phyloP scores from a whole-genome alignment of 1,284 basidiomycete species.

The Inonotus hispidus region DNA sequence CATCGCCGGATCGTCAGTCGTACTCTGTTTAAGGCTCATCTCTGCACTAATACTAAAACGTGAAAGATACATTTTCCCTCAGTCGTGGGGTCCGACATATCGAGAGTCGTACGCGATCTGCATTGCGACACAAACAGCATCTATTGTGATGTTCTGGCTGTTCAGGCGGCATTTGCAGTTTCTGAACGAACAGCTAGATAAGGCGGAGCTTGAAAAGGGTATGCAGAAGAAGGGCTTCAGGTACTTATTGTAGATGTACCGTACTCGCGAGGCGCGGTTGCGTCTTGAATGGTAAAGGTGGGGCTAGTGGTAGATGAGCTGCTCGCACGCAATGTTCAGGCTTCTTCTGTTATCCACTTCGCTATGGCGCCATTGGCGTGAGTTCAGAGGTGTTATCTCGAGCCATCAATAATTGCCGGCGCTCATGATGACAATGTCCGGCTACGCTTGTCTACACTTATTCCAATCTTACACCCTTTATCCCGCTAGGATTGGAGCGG shows the following conservation, averaged over 20 bases:
- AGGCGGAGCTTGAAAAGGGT: conserved; percentile 28
- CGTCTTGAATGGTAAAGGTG: neutral
- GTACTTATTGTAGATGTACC: conserved; percentile 19
- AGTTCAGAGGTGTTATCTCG: too few relatives aligned
- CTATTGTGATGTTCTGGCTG: conserved; percentile 43
- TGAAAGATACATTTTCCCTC: conserved; percentile 34
- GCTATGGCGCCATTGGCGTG: too few relatives aligned
- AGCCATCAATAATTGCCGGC: too few relatives aligned
- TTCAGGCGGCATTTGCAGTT: conserved; percentile 37
- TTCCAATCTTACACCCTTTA: too few relatives aligned
- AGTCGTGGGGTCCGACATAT: conserved; percentile 38
- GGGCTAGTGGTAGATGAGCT: neutral
- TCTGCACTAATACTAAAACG: neutral
- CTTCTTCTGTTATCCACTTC: neutral
- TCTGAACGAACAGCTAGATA: conserved; percentile 32
- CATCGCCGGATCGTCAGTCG: conserved; percentile 27
- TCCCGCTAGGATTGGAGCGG: too few relatives aligned
- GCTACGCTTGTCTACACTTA: too few relatives aligned
- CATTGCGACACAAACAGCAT: conserved; percentile 35
- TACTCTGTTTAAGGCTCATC: neutral
- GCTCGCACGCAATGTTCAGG: neutral
- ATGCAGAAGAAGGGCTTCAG: conserved; percentile 27
- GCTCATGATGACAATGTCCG: too few relatives aligned
- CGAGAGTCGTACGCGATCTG: conserved; percentile 31
- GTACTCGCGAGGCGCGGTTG: neutral